Conservation (phyloP, 495 filamentous ascomycete species). For the Barbatosphaeria neglecta region DNA sequence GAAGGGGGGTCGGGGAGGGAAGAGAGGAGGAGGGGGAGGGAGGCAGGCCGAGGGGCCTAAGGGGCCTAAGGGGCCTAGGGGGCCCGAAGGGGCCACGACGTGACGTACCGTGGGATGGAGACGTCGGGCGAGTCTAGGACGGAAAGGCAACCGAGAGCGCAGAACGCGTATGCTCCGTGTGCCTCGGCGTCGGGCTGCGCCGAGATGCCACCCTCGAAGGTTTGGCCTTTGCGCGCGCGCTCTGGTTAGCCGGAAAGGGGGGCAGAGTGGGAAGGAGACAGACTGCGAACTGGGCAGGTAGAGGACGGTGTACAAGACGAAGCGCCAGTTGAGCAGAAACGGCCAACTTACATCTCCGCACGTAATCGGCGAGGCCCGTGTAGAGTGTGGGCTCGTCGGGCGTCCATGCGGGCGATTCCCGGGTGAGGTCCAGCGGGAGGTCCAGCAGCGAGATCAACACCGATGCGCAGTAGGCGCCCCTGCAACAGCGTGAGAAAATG, state of each 20-base stretch:
- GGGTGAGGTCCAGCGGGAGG: conserved; percentile 65
- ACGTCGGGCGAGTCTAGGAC: conserved; percentile 67
- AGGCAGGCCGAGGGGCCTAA: not conserved
- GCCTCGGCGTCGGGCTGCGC: conserved; percentile 74
- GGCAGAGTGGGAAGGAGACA: too few relatives aligned
- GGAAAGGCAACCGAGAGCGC: conserved; percentile 74
- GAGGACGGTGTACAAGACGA: too few relatives aligned
- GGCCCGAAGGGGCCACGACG: not conserved
- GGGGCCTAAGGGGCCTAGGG: not conserved
- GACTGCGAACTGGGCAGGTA: too few relatives aligned
- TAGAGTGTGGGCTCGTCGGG: conserved; percentile 43
- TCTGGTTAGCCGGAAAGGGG: conserved; percentile 1
- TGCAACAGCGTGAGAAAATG: conserved; percentile 16
- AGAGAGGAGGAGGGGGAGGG: not conserved
- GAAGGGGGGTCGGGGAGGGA: not conserved
- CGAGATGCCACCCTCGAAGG: conserved; percentile 86
- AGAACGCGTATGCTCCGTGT: conserved; percentile 95
- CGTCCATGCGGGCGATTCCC: conserved; percentile 41
- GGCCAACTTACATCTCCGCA: conserved; percentile 58
- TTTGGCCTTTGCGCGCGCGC: conserved; percentile 54
- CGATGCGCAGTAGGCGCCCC: conserved; percentile 83
- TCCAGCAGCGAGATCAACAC: conserved; percentile 72
- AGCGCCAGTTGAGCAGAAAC: too few relatives aligned
- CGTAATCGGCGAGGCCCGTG: conserved; percentile 62
- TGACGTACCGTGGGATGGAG: conserved; percentile 52